Evolutionary conservation across 805 yeast genomes (phyloP).

Genomic region (Pichia sporocuriosa): DNA sequence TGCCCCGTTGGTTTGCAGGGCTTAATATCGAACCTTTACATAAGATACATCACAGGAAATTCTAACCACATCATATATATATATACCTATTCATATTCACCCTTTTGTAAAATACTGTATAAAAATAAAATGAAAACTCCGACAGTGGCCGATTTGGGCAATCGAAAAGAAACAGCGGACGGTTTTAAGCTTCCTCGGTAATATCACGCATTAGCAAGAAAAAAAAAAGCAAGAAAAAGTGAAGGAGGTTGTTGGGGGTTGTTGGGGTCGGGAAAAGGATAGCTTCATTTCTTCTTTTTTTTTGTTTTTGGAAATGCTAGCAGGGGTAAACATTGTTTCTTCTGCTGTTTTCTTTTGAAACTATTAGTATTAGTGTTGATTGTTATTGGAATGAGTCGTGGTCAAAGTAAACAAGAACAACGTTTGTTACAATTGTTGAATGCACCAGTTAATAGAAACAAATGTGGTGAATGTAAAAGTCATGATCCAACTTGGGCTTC

Average conservation of each 20-base stretch:
- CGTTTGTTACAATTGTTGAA: conserved; percentile 54
- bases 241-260: too few relatives aligned
- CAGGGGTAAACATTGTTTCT: too few relatives aligned
- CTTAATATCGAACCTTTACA: conserved; percentile 7
- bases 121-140: background rate
- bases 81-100: background rate
- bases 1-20: conserved; percentile 33
- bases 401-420: conserved; percentile 21
- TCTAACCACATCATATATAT: background rate
- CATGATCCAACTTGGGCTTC: conserved; percentile 55
- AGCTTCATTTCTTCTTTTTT: too few relatives aligned
- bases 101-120: background rate
- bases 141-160: background rate
- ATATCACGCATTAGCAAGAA: too few relatives aligned
- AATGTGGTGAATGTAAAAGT: conserved; percentile 74
- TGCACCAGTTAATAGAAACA: conserved; percentile 50
- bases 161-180: too few relatives aligned
- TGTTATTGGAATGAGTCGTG: conserved; percentile 2
- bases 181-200: too few relatives aligned
- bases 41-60: conserved; percentile 1
- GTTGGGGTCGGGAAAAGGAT: too few relatives aligned
- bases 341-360: too few relatives aligned
- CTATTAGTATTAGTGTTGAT: too few relatives aligned
- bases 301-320: too few relatives aligned
- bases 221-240: too few relatives aligned